Conservation (phyloP, 2,329 filamentous ascomycete species). For the Basipetospora chlamydospora region DNA sequence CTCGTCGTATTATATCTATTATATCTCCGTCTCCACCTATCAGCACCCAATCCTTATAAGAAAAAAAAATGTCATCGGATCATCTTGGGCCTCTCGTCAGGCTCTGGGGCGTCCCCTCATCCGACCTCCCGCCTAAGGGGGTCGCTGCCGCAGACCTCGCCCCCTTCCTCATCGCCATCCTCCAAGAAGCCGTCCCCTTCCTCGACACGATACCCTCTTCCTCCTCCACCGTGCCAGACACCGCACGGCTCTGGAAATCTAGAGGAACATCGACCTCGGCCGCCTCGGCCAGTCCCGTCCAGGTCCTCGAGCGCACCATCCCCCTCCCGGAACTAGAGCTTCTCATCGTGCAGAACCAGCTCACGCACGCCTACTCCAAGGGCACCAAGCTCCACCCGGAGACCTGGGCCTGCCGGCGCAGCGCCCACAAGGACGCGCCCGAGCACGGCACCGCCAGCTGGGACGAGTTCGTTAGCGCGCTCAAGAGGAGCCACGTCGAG, state of each 20-base stretch:
- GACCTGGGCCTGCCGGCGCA: slow-evolving; percentile 50
- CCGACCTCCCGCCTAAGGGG: slow-evolving; percentile 29
- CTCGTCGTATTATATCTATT: too few relatives aligned
- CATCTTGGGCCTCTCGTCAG: slow-evolving; percentile 37
- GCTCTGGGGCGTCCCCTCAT: slow-evolving; percentile 34
- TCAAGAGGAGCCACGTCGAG: slow-evolving; percentile 35
- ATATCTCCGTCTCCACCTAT: neutral
- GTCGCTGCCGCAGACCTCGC: slow-evolving; percentile 27
- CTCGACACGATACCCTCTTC: slow-evolving; percentile 36
- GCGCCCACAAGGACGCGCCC: slow-evolving; percentile 40
- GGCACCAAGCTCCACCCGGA: slow-evolving; percentile 22
- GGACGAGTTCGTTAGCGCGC: slow-evolving; percentile 45
- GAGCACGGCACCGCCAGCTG: slow-evolving; percentile 41
- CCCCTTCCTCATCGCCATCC: slow-evolving; percentile 34
- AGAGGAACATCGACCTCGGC: slow-evolving; percentile 33
- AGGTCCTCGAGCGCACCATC: slow-evolving; percentile 38
- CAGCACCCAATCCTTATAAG: neutral
- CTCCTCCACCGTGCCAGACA: slow-evolving; percentile 9
- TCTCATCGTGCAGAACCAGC: slow-evolving; percentile 19
- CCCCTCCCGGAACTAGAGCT: slow-evolving; percentile 25
- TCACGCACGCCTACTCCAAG: slow-evolving; percentile 10
- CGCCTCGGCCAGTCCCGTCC: slow-evolving; percentile 34
- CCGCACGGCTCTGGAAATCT: slow-evolving; percentile 27
- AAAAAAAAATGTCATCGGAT: too few relatives aligned
- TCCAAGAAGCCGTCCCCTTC: slow-evolving; percentile 46